A percentile compares a stretch with the other conserved stretches of the same genome.
Conservation (phyloP, 805 yeast genomes). For the Suhomyces canberraensis region DNA sequence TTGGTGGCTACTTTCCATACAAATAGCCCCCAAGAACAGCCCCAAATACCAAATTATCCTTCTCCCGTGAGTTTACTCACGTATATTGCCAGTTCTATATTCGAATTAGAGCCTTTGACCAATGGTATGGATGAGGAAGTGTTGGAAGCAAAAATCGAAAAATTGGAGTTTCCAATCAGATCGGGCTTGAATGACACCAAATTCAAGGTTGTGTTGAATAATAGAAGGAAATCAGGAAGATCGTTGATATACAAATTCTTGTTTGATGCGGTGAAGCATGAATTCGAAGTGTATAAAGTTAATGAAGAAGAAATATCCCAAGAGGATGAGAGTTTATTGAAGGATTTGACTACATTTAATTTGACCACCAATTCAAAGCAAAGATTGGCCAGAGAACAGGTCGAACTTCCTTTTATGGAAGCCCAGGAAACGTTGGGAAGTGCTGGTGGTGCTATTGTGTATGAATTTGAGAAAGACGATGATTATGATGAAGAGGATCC, state of each 20-base stretch:
- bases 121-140: slow-evolving; percentile 45
- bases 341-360: slow-evolving; percentile 84
- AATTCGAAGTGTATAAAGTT: slow-evolving; percentile 26
- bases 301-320: slow-evolving; percentile 22
- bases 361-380: slow-evolving; percentile 73
- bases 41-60: slow-evolving; percentile 49
- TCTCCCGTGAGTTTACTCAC: slow-evolving; percentile 47
- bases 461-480: slow-evolving; percentile 93
- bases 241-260: slow-evolving; percentile 54
- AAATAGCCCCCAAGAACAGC: slow-evolving; percentile 37
- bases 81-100: slow-evolving; percentile 72
- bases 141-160: slow-evolving; percentile 34
- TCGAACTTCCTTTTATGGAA: slow-evolving; percentile 85
- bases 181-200: slow-evolving; percentile 42
- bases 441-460: slow-evolving; percentile 89
- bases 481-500: slow-evolving; percentile 99
- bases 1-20: slow-evolving; percentile 38
- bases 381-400: slow-evolving; percentile 73
- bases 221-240: slow-evolving; percentile 83
- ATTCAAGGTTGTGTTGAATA: slow-evolving; percentile 53
- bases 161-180: slow-evolving; percentile 46
- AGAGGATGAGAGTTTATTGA: slow-evolving; percentile 55
- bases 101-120: slow-evolving; percentile 53
- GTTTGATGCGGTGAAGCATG: slow-evolving; percentile 49
- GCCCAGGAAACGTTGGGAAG: slow-evolving; percentile 69